phyloP scores from a whole-genome alignment of 2,329 filamentous ascomycete genomes.

The Cryphonectria naterciae region DNA sequence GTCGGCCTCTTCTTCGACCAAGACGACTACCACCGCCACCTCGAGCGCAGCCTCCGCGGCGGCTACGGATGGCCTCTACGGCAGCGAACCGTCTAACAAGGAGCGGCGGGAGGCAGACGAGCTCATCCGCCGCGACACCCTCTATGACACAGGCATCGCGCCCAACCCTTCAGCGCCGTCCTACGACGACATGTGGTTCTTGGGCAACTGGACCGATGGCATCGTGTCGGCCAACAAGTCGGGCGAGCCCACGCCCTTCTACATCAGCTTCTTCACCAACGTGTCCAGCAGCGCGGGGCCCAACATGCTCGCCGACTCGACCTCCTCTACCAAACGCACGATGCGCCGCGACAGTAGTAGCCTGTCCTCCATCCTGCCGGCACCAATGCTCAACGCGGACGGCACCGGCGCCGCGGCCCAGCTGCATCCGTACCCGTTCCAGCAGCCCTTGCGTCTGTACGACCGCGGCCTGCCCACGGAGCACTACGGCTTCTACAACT shows the following conservation, averaged over 20 bases:
- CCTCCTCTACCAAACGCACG: constrained; percentile 33
- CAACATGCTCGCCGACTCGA: constrained; percentile 31
- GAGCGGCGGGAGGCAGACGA: background rate
- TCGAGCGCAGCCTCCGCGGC: constrained; percentile 9
- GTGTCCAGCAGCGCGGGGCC: constrained; percentile 40
- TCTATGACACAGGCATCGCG: constrained; percentile 41
- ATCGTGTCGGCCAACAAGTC: constrained; percentile 67
- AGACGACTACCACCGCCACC: background rate
- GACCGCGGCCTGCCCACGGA: constrained; percentile 80
- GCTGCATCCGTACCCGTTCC: constrained; percentile 70
- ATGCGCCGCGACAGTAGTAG: constrained; percentile 41
- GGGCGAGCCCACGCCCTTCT: constrained; percentile 88
- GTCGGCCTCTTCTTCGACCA: background rate
- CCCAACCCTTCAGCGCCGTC: constrained; percentile 62
- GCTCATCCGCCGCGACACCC: constrained; percentile 14
- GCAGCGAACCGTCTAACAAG: background rate
- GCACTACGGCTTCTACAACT: constrained; percentile 92
- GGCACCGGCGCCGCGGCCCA: constrained; percentile 74
- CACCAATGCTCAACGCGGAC: constrained; percentile 65
- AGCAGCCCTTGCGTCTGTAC: constrained; percentile 83
- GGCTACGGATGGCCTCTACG: constrained; percentile 14
- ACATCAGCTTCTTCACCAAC: constrained; percentile 70
- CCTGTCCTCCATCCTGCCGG: constrained; percentile 61
- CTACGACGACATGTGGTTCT: constrained; percentile 75
- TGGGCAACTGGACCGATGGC: constrained; percentile 84